Conservation (phyloP, 1,139 yeast genomes). For the Yamadazyma kanchanaburiensis region DNA sequence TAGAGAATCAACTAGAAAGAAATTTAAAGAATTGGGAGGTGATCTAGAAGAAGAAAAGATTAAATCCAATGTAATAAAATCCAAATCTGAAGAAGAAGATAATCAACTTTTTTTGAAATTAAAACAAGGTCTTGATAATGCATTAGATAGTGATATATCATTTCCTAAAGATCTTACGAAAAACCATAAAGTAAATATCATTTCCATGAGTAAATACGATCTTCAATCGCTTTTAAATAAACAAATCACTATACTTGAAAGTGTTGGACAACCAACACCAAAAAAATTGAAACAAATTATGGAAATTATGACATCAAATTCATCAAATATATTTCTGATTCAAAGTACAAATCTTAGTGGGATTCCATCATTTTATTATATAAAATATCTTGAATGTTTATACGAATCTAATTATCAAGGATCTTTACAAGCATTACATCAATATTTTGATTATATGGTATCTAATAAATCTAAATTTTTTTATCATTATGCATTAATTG, state of each 20-base stretch:
- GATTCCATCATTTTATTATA: slow-evolving; percentile 63
- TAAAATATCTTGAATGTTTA: slow-evolving; percentile 62
- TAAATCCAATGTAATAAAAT: not conserved
- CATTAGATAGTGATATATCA: slow-evolving; percentile 17
- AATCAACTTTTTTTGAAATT: slow-evolving; percentile 17
- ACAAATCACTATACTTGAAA: slow-evolving; percentile 56
- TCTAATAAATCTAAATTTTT: slow-evolving; percentile 61
- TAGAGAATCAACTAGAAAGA: slow-evolving; percentile 33
- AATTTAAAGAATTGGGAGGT: slow-evolving; percentile 21
- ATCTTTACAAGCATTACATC: slow-evolving; percentile 69
- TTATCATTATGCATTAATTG: slow-evolving; percentile 79
- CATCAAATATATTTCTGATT: slow-evolving; percentile 38
- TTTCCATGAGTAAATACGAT: slow-evolving; percentile 51
- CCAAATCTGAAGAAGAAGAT: slow-evolving; percentile 11
- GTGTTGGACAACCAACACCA: slow-evolving; percentile 52
- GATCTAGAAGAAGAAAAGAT: slow-evolving; percentile 3
- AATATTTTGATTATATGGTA: slow-evolving; percentile 85
- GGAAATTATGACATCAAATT: slow-evolving; percentile 38
- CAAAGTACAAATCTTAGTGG: slow-evolving; percentile 45
- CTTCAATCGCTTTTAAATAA: slow-evolving; percentile 50
- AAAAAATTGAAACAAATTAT: slow-evolving; percentile 41
- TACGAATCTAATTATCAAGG: slow-evolving; percentile 66
- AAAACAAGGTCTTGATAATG: slow-evolving; percentile 19
- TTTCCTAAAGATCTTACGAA: slow-evolving; percentile 13
- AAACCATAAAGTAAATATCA: slow-evolving; percentile 12